These are phyloP conservation scores for Hypomontagnella submonticulosa DNA, from an alignment of 495 filamentous ascomycete species.

Conservation along the genomic window DNA sequence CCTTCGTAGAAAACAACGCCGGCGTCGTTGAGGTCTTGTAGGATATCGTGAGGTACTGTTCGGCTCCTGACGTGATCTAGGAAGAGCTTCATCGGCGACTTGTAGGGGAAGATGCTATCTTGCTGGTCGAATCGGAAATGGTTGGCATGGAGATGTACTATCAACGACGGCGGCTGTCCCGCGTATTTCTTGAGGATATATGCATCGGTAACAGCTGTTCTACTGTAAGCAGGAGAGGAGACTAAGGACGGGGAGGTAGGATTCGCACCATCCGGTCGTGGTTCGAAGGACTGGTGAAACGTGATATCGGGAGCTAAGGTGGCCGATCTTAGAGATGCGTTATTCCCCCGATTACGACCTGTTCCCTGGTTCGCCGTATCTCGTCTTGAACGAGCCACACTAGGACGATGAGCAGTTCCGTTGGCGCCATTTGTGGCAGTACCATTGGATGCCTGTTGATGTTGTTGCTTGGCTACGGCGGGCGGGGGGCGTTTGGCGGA, in stretches of 20 bases:
- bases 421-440: conserved; percentile 58
- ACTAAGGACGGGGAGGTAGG: conserved; percentile 12
- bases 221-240: background rate
- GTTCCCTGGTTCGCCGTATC: conserved; percentile 51
- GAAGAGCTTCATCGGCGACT: conserved; percentile 87
- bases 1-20: conserved; percentile 92
- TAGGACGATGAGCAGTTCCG: conserved; percentile 57
- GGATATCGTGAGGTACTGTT: conserved; percentile 64
- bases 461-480: conserved; percentile 52
- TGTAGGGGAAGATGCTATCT: conserved; percentile 89
- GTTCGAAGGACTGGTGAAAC: conserved; percentile 49
- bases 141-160: conserved; percentile 83
- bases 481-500: conserved; percentile 70
- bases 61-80: conserved; percentile 72
- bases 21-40: conserved; percentile 67
- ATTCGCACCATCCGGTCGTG: conserved; percentile 59
- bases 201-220: conserved; percentile 70
- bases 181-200: conserved; percentile 87
- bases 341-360: conserved; percentile 56
- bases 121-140: conserved; percentile 95
- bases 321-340: conserved; percentile 56
- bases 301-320: conserved; percentile 55
- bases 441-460: conserved; percentile 55
- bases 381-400: conserved; percentile 61
- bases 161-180: conserved; percentile 79